These are phyloP conservation scores for Elongisporangium undulatum DNA, from an alignment of 352 stramenopile species.

Conservation along the genomic window DNA sequence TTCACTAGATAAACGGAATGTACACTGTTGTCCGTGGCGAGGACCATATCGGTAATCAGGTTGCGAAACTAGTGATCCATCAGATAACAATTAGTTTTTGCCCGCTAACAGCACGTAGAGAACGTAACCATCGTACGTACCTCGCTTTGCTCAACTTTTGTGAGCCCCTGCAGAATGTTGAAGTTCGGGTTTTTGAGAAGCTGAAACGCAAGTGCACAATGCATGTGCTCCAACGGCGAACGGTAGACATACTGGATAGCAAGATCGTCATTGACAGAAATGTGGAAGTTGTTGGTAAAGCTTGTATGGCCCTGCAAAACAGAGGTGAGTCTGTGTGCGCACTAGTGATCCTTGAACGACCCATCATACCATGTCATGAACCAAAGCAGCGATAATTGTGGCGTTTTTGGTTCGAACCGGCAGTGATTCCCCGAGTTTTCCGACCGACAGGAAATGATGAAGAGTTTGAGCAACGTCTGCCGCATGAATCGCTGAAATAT, in stretches of 20 bases:
- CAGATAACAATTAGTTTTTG: background rate
- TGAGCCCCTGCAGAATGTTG: slow-evolving; percentile 72
- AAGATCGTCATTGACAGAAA: slow-evolving; percentile 73
- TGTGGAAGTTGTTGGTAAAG: slow-evolving; percentile 88
- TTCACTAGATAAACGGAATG: slow-evolving; percentile 77
- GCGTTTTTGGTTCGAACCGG: slow-evolving; percentile 61
- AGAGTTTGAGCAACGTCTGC: slow-evolving; percentile 79
- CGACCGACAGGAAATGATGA: slow-evolving; percentile 60
- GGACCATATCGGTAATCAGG: slow-evolving; percentile 81
- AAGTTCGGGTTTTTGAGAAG: slow-evolving; percentile 64
- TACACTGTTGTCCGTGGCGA: slow-evolving; percentile 86
- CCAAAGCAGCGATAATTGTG: slow-evolving; percentile 67
- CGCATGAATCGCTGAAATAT: slow-evolving; percentile 58
- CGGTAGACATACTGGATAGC: slow-evolving; percentile 80
- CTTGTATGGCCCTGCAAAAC: slow-evolving; percentile 67
- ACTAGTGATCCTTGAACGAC: slow-evolving; percentile 1
- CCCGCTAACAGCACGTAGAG: background rate
- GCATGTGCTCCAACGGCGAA: slow-evolving; percentile 85
- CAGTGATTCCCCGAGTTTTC: slow-evolving; percentile 48
- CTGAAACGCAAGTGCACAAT: slow-evolving; percentile 77
- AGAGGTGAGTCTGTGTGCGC: background rate
- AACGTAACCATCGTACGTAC: slow-evolving; percentile 15
- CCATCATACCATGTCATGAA: slow-evolving; percentile 71
- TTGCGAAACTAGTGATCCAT: slow-evolving; percentile 38
- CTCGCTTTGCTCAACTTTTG: slow-evolving; percentile 71